These are phyloP conservation scores for Lachnum nothofagi DNA, from an alignment of 2,329 filamentous ascomycete genomes.

Conservation along the genomic window DNA sequence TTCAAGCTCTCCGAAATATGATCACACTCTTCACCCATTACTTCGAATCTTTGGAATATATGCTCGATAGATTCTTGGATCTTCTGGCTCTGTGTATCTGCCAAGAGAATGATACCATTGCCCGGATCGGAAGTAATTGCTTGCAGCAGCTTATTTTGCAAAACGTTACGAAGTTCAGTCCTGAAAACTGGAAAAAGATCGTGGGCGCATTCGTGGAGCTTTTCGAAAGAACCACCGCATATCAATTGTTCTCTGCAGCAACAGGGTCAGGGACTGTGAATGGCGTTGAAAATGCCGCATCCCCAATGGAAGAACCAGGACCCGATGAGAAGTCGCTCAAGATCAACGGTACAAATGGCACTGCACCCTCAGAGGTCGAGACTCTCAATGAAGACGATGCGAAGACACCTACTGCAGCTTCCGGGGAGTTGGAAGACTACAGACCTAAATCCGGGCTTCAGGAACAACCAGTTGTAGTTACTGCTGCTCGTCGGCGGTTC, in stretches of 20 bases:
- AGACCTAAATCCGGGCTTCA: constrained; percentile 70
- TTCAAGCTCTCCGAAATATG: constrained; percentile 96
- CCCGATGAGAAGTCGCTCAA: constrained; percentile 51
- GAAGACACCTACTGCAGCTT: constrained; percentile 23
- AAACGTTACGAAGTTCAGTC: constrained; percentile 86
- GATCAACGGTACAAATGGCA: constrained; percentile 51
- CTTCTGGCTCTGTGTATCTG: constrained; percentile 93
- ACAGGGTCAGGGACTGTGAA: constrained; percentile 50
- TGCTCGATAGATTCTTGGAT: constrained; percentile 96
- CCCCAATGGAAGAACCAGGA: constrained; percentile 25
- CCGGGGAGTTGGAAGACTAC: constrained; percentile 65
- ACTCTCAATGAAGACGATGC: constrained; percentile 30
- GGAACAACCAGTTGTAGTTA: constrained; percentile 86
- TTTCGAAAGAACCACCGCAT: constrained; percentile 89
- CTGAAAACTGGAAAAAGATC: constrained; percentile 87
- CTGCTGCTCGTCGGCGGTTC: constrained; percentile 84
- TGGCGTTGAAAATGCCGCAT: constrained; percentile 46
- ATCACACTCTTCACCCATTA: constrained; percentile 98
- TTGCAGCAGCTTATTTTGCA: constrained; percentile 93
- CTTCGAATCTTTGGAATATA: constrained; percentile 91
- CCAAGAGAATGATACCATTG: constrained; percentile 98
- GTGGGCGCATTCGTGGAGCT: constrained; percentile 94
- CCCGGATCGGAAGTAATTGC: constrained; percentile 95
- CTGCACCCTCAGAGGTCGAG: constrained; percentile 29
- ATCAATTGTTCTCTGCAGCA: constrained; percentile 87